Evolutionary conservation across 768 basidiomycete species (phyloP).

Genomic region (Sistotremastrum niveocremeum): DNA sequence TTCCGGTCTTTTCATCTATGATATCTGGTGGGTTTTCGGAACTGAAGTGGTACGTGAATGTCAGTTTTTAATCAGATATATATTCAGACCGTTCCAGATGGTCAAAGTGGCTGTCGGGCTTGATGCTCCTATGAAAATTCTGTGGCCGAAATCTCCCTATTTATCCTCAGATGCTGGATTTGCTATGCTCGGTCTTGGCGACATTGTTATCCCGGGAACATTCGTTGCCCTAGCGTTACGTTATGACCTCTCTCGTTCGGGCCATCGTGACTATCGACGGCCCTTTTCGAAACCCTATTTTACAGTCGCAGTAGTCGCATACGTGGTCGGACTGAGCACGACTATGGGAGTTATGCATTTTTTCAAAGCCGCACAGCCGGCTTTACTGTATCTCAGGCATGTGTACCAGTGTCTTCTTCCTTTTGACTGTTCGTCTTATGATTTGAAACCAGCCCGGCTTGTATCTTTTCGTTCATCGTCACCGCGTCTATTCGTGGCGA

Average conservation of each 20-base stretch:
- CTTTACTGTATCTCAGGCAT: slow-evolving; percentile 81
- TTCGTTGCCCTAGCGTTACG: slow-evolving; percentile 80
- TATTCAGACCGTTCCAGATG: slow-evolving; percentile 43
- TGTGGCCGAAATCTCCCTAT: slow-evolving; percentile 61
- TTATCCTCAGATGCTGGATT: slow-evolving; percentile 44
- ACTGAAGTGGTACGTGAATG: slow-evolving; percentile 55
- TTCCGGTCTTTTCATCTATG: slow-evolving; percentile 79
- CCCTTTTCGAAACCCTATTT: slow-evolving; percentile 66
- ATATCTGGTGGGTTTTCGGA: slow-evolving; percentile 92
- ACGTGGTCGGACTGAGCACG: slow-evolving; percentile 52
- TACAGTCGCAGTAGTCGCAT: slow-evolving; percentile 49
- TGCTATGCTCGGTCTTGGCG: slow-evolving; percentile 88
- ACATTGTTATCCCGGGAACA: slow-evolving; percentile 54
- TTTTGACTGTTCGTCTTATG: background rate
- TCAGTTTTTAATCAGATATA: background rate
- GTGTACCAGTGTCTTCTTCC: slow-evolving; percentile 9
- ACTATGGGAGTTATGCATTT: slow-evolving; percentile 83
- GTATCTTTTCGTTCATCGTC: slow-evolving; percentile 53
- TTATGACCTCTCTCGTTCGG: slow-evolving; percentile 52
- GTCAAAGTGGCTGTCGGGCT: slow-evolving; percentile 81
- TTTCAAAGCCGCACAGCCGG: slow-evolving; percentile 72
- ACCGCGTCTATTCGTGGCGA: slow-evolving; percentile 56
- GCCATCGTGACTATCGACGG: slow-evolving; percentile 14
- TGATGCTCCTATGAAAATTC: slow-evolving; percentile 87
- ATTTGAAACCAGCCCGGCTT: slow-evolving; percentile 42